These are phyloP conservation scores for Morella rubra DNA, from an alignment of 306 rosid species.

Conservation along the genomic window DNA sequence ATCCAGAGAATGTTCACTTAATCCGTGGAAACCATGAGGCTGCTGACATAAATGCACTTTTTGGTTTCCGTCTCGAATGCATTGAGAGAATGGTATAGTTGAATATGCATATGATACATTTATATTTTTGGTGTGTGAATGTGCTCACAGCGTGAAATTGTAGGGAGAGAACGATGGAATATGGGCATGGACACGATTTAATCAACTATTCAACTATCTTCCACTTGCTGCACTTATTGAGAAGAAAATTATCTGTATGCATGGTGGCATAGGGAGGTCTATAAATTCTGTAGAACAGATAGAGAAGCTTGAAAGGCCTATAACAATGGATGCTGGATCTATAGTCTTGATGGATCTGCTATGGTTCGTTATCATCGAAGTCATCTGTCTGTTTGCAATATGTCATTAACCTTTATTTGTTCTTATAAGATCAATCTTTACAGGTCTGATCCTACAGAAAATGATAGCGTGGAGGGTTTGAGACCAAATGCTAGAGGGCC, in stretches of 20 bases:
- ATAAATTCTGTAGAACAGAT: constrained; percentile 91
- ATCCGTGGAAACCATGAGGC: constrained; percentile 99
- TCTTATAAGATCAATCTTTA: constrained; percentile 29
- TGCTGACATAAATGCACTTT: constrained; percentile 97
- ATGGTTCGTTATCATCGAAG: constrained; percentile 52
- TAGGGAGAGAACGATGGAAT: constrained; percentile 99
- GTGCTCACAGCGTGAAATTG: constrained; percentile 32
- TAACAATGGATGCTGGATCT: constrained; percentile 99
- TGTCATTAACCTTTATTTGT: neutral
- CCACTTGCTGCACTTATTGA: constrained; percentile 97
- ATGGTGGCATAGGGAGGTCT: constrained; percentile 99
- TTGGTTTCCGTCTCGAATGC: constrained; percentile 99
- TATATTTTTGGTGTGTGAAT: constrained; percentile 18
- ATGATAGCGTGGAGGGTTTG: constrained; percentile 95
- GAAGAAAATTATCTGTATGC: constrained; percentile 99
- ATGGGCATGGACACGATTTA: constrained; percentile 99
- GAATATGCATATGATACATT: constrained; percentile 27
- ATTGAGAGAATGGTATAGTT: constrained; percentile 93
- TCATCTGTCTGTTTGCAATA: constrained; percentile 10
- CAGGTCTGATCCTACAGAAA: constrained; percentile 99
- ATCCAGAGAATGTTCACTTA: constrained; percentile 95
- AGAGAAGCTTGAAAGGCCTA: constrained; percentile 97
- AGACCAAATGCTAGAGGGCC: constrained; percentile 99
- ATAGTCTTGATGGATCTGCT: constrained; percentile 92
- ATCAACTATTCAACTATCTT: constrained; percentile 96